A percentile compares a stretch with the other conserved stretches of the same genome.
These are phyloP conservation scores for Pachyrhizus erosus DNA, from an alignment of 306 rosid genomes.

Conservation along the genomic window DNA sequence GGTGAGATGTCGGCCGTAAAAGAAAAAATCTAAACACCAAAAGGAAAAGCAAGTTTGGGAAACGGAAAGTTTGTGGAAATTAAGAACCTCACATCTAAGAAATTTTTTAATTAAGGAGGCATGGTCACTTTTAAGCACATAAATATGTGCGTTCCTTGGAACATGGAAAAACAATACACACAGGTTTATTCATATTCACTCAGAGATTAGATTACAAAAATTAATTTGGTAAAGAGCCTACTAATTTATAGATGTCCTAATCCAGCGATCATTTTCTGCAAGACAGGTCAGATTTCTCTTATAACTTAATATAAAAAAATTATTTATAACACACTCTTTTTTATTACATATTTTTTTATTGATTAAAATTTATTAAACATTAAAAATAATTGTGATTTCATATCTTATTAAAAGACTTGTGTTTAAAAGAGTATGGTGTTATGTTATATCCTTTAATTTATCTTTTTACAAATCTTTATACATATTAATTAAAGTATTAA, in stretches of 20 bases:
- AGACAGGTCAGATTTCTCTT: not conserved
- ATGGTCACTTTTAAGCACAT: conserved; percentile 21
- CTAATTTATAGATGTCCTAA: not conserved
- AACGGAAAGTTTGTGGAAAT: not conserved
- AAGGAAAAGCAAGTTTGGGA: not conserved
- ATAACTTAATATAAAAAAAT: too few species aligned
- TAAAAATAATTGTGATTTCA: too few species aligned
- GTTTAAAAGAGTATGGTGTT: too few species aligned
- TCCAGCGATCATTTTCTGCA: not conserved
- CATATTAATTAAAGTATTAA: too few species aligned
- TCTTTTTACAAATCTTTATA: not conserved
- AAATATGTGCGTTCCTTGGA: not conserved
- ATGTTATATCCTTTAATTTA: too few species aligned
- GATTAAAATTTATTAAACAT: too few species aligned
- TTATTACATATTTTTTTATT: too few species aligned
- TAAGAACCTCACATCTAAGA: not conserved
- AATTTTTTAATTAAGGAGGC: not conserved
- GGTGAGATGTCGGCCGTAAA: not conserved
- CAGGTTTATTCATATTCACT: not conserved
- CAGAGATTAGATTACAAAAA: not conserved
- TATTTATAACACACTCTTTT: too few species aligned
- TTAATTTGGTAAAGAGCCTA: not conserved
- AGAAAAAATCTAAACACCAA: not conserved
- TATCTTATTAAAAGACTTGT: too few species aligned
- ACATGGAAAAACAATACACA: not conserved